These are phyloP conservation scores for Kwoniella europaea DNA, from an alignment of 768 basidiomycete species.

Conservation along the genomic window DNA sequence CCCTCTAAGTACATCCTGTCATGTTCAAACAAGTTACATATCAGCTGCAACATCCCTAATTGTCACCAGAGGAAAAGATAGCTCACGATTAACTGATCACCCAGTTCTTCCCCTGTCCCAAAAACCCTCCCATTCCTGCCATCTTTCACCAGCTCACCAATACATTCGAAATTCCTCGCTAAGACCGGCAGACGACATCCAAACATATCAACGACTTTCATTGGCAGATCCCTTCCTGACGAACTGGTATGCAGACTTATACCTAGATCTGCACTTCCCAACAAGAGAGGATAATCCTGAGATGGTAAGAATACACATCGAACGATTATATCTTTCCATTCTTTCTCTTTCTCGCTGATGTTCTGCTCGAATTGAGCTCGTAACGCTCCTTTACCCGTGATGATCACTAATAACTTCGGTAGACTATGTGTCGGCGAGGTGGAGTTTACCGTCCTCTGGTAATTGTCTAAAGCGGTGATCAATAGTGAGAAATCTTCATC, in stretches of 20 bases:
- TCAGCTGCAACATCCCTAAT: background rate
- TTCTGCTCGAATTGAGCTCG: constrained; percentile 73
- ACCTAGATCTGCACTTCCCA: constrained; percentile 91
- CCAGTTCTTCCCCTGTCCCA: constrained; percentile 69
- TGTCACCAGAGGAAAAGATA: background rate
- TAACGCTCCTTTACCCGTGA: constrained; percentile 89
- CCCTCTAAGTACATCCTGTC: constrained; percentile 64
- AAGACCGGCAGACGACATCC: constrained; percentile 94
- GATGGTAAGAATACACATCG: constrained; percentile 79
- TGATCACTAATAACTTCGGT: constrained; percentile 78
- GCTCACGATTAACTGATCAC: constrained; percentile 65
- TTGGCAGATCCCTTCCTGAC: constrained; percentile 88
- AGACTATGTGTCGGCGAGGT: constrained; percentile 53
- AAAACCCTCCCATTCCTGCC: constrained; percentile 85
- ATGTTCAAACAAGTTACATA: constrained; percentile 21
- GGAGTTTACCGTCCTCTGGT: constrained; percentile 67
- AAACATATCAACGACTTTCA: constrained; percentile 99
- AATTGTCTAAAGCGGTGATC: constrained; percentile 71
- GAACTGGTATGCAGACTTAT: constrained; percentile 89
- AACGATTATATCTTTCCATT: constrained; percentile 63
- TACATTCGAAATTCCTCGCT: constrained; percentile 80
- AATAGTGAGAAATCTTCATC: constrained; percentile 94
- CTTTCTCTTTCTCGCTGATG: constrained; percentile 66
- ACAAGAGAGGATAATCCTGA: constrained; percentile 82
- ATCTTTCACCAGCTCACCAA: constrained; percentile 83